These are phyloP conservation scores for Fusarium virguliforme DNA, from an alignment of 2,329 filamentous ascomycete species.

Conservation along the genomic window DNA sequence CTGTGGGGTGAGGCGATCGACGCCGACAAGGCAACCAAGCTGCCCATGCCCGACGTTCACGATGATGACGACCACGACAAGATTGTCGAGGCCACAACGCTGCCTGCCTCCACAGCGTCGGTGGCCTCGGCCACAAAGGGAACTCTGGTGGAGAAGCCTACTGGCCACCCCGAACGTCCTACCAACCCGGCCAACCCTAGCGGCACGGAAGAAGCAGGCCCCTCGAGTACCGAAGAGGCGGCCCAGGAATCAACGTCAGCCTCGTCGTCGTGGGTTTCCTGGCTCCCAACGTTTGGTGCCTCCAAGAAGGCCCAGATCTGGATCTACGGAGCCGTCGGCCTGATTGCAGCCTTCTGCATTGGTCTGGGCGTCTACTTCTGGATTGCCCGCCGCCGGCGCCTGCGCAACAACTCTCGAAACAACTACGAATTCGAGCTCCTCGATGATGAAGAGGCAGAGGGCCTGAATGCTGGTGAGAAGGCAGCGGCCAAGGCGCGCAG, in stretches of 20 bases:
- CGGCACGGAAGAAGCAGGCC: constrained; percentile 48
- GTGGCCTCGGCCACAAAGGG: constrained; percentile 62
- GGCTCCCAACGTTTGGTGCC: constrained; percentile 91
- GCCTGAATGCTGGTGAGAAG: constrained; percentile 66
- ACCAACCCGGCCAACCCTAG: constrained; percentile 64
- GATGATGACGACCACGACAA: constrained; percentile 88
- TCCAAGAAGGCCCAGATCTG: constrained; percentile 90
- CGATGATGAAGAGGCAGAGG: constrained; percentile 82
- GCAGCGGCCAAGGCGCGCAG: constrained; percentile 64
- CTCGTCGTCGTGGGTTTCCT: constrained; percentile 84
- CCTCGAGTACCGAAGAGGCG: constrained; percentile 53
- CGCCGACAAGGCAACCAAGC: constrained; percentile 77
- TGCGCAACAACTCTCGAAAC: constrained; percentile 82
- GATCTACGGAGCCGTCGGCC: constrained; percentile 90
- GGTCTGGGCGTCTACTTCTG: constrained; percentile 87
- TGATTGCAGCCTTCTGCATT: constrained; percentile 88
- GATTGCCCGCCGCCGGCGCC: constrained; percentile 82
- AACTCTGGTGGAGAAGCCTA: constrained; percentile 64
- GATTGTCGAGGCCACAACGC: constrained; percentile 68
- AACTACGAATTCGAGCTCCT: constrained; percentile 96
- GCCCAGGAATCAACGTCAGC: constrained; percentile 62
- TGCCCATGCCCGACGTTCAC: constrained; percentile 86
- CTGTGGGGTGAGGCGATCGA: constrained; percentile 94
- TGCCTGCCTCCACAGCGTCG: constrained; percentile 77
- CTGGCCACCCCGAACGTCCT: constrained; percentile 77